phyloP scores from a whole-genome alignment of 345 rosid genomes.

The Crucihimalaya himalaica region DNA sequence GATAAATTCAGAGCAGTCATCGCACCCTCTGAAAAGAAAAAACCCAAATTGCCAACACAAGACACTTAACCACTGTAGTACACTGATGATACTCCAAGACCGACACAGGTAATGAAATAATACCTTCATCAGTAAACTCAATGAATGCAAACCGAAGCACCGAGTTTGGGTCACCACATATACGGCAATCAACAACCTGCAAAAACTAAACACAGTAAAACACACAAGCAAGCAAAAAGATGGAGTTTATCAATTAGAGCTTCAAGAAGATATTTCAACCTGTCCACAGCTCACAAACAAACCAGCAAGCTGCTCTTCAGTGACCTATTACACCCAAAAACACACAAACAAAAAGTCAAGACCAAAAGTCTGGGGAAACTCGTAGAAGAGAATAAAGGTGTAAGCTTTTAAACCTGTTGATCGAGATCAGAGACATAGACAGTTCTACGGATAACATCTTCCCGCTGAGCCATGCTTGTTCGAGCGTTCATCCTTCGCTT shows the following conservation, averaged over 20 bases:
- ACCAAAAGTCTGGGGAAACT: constrained; percentile 3
- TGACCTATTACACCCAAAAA: constrained; percentile 55
- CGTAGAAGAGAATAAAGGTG: neutral
- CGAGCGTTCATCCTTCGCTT: constrained; percentile 68
- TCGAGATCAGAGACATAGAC: constrained; percentile 95
- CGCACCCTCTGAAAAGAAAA: constrained; percentile 63
- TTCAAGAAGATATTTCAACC: constrained; percentile 46
- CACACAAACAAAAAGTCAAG: constrained; percentile 5
- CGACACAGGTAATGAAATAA: neutral
- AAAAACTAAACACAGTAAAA: constrained; percentile 24
- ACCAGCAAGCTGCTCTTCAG: constrained; percentile 97
- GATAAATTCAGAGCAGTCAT: constrained; percentile 68
- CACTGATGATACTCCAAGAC: neutral
- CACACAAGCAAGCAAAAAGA: constrained; percentile 25
- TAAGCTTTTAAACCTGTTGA: constrained; percentile 61
- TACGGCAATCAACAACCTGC: constrained; percentile 95
- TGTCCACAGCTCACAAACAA: constrained; percentile 81
- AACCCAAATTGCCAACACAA: constrained; percentile 25
- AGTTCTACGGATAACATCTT: constrained; percentile 82
- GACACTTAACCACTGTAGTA: constrained; percentile 7
- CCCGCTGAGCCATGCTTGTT: constrained; percentile 88
- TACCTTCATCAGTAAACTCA: constrained; percentile 95
- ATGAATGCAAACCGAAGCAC: constrained; percentile 92
- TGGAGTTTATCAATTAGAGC: neutral
- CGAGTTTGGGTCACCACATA: constrained; percentile 95